phyloP scores from a whole-genome alignment of 2,329 filamentous ascomycete genomes.

The Aspergillus fischeri region DNA sequence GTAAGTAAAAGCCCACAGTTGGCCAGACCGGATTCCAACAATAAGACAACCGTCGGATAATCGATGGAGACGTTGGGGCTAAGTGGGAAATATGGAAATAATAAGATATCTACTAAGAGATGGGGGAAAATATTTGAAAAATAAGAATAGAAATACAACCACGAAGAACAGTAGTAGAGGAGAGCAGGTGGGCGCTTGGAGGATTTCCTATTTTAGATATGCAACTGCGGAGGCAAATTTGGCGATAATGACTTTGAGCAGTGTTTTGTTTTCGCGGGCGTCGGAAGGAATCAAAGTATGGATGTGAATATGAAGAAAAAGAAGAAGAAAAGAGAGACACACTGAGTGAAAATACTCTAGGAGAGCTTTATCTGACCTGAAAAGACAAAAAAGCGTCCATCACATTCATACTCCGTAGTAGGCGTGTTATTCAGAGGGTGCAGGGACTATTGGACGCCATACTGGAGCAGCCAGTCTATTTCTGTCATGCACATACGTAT shows the following conservation, averaged over 20 bases:
- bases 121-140: background rate
- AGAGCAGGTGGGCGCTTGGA: background rate
- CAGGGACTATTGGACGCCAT: background rate
- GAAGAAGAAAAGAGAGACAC: background rate
- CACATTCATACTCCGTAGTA: background rate
- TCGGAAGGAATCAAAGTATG: background rate
- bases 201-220: background rate
- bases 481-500: background rate
- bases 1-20: background rate
- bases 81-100: background rate
- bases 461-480: background rate
- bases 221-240: background rate
- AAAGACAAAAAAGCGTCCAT: background rate
- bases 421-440: background rate
- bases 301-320: background rate
- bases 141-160: background rate
- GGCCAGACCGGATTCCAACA: background rate
- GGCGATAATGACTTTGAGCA: background rate
- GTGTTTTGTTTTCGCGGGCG: background rate
- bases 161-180: background rate
- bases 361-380: background rate
- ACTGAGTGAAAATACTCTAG: background rate
- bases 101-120: background rate
- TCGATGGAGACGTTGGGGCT: background rate
- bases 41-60: background rate